phyloP scores from a whole-genome alignment of 768 basidiomycete species.

The Phylloporus rhodoxanthus region DNA sequence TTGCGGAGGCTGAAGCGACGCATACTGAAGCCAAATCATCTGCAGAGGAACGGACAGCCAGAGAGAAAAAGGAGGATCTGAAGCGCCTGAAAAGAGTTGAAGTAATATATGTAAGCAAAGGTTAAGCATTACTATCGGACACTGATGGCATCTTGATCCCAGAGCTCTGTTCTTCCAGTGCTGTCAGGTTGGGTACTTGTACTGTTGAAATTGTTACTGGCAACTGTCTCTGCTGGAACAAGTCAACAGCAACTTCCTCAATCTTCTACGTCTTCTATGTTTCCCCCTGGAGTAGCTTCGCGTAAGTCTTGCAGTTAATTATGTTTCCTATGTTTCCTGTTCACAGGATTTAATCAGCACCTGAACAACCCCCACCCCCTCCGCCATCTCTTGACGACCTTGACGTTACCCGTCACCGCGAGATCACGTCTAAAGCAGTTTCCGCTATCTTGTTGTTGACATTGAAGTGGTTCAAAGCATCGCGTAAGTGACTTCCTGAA shows the following conservation, averaged over 20 bases:
- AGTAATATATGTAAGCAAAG: conserved; percentile 76
- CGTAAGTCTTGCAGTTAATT: conserved; percentile 37
- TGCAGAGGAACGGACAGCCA: conserved; percentile 55
- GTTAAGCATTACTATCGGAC: background rate
- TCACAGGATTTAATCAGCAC: conserved; percentile 34
- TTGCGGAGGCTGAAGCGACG: conserved; percentile 55
- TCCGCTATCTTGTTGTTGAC: conserved; percentile 88
- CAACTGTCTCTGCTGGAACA: conserved; percentile 82
- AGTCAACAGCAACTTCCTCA: conserved; percentile 51
- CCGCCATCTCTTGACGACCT: conserved; percentile 85
- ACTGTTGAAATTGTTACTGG: conserved; percentile 83
- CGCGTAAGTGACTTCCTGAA: conserved; percentile 56
- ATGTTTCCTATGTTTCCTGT: background rate
- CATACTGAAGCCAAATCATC: conserved; percentile 45
- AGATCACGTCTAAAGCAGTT: conserved; percentile 95
- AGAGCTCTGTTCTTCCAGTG: conserved; percentile 81
- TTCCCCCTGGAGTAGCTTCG: conserved; percentile 65
- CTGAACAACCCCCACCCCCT: conserved; percentile 56
- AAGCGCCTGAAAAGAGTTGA: conserved; percentile 87
- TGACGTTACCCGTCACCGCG: conserved; percentile 90
- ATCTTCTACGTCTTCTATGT: conserved; percentile 62
- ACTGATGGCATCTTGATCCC: conserved; percentile 7
- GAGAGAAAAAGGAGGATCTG: conserved; percentile 70
- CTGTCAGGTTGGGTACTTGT: conserved; percentile 91
- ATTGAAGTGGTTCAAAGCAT: conserved; percentile 98